Evolutionary conservation across 164 flowering plant genomes (phyloP).

Genomic region (Dillenia turbinata): DNA sequence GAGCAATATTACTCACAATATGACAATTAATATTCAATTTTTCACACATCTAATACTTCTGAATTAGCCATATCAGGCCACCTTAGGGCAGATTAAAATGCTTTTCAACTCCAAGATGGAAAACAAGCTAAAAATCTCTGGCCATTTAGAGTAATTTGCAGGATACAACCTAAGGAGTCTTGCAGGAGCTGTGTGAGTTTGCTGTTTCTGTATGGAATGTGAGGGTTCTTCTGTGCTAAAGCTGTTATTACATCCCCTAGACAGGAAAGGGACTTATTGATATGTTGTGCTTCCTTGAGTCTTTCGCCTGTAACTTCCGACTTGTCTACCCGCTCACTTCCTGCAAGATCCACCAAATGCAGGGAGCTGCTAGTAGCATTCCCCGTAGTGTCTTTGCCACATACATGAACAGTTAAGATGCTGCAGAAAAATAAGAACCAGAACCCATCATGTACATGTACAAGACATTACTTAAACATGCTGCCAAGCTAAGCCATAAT

Average conservation of each 20-base stretch:
- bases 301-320: slow-evolving; percentile 83
- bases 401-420: slow-evolving; percentile 55
- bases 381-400: slow-evolving; percentile 60
- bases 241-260: slow-evolving; percentile 86
- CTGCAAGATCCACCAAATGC: slow-evolving; percentile 80
- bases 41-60: no score
- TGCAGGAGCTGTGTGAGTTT: slow-evolving; percentile 89
- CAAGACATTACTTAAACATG: neutral
- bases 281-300: slow-evolving; percentile 75
- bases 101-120: no score
- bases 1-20: neutral
- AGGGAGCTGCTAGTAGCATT: slow-evolving; percentile 45
- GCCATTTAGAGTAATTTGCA: neutral
- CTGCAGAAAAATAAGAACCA: slow-evolving; percentile 24
- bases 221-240: slow-evolving; percentile 75
- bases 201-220: slow-evolving; percentile 89
- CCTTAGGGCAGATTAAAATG: no score
- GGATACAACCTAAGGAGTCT: slow-evolving; percentile 62
- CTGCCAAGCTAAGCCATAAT: neutral
- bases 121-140: neutral
- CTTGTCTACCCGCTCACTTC: slow-evolving; percentile 78
- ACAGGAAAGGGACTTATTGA: slow-evolving; percentile 81
- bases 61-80: no score
- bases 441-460: slow-evolving; percentile 1
- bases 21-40: neutral